phyloP scores from a whole-genome alignment of 116 monocot genomes.

The Posidonia oceanica region DNA sequence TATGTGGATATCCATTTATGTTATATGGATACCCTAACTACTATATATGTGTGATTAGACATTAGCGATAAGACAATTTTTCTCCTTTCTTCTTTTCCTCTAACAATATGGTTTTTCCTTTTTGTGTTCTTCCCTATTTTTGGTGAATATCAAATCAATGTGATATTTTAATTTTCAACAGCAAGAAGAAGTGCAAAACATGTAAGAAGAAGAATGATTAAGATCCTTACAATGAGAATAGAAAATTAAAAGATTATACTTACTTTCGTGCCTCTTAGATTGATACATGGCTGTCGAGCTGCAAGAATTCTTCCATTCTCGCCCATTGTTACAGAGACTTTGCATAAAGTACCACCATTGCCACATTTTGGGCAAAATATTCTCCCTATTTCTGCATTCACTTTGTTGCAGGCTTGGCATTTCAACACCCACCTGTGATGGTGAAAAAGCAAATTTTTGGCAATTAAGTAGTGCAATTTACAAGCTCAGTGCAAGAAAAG shows the following conservation, averaged over 20 bases:
- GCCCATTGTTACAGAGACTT: slow-evolving; percentile 82
- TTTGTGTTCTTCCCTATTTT: no score
- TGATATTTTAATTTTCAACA: no score
- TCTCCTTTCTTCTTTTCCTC: no score
- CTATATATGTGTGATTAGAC: no score
- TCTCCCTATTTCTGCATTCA: slow-evolving; percentile 79
- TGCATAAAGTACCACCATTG: slow-evolving; percentile 89
- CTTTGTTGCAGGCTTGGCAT: slow-evolving; percentile 93
- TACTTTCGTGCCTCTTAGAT: slow-evolving; percentile 92
- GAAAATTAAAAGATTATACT: background rate
- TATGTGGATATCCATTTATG: no score
- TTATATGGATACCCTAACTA: no score
- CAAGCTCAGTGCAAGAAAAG: background rate
- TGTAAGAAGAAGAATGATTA: no score
- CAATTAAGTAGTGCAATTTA: background rate
- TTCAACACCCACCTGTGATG: slow-evolving; percentile 78
- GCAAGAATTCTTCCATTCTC: slow-evolving; percentile 80
- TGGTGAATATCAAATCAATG: no score
- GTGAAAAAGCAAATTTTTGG: background rate
- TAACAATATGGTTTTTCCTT: no score
- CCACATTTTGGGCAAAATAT: slow-evolving; percentile 99
- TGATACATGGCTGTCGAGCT: slow-evolving; percentile 54
- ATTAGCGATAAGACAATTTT: no score
- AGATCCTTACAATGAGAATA: no score
- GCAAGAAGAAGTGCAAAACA: no score